phyloP scores from a whole-genome alignment of 345 rosid species.

The Alliaria petiolata region DNA sequence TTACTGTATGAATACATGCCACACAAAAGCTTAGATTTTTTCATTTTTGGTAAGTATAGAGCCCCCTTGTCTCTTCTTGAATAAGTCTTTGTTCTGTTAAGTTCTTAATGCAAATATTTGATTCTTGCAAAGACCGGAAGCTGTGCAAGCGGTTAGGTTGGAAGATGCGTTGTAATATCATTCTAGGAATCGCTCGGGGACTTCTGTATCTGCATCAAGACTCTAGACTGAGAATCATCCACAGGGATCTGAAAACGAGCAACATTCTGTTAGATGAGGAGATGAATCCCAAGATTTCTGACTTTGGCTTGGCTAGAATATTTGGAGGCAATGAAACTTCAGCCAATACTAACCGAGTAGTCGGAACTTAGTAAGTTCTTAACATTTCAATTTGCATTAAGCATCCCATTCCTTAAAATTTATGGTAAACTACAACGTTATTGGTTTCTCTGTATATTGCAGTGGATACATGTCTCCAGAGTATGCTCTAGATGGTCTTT shows the following conservation, averaged over 20 bases:
- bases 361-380: conserved; percentile 66
- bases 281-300: conserved; percentile 72
- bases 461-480: conserved; percentile 80
- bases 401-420: background rate
- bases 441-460: conserved; percentile 7
- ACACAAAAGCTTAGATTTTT: conserved; percentile 62
- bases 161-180: conserved; percentile 45
- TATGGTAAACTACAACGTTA: background rate
- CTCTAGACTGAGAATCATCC: conserved; percentile 66
- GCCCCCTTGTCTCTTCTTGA: background rate
- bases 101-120: background rate
- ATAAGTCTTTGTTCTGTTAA: background rate
- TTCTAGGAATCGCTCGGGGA: conserved; percentile 70
- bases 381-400: too few relatives aligned
- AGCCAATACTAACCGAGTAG: conserved; percentile 54
- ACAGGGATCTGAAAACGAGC: conserved; percentile 66
- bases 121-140: conserved; percentile 36
- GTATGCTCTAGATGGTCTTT: conserved; percentile 57
- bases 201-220: conserved; percentile 73
- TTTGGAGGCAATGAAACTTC: conserved; percentile 53
- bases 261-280: conserved; percentile 59
- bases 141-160: conserved; percentile 38
- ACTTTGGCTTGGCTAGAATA: conserved; percentile 72
- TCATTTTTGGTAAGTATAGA: conserved; percentile 46
- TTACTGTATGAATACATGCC: conserved; percentile 64